Conservation (phyloP, 345 rosid genomes). For the Heritiera littoralis region DNA sequence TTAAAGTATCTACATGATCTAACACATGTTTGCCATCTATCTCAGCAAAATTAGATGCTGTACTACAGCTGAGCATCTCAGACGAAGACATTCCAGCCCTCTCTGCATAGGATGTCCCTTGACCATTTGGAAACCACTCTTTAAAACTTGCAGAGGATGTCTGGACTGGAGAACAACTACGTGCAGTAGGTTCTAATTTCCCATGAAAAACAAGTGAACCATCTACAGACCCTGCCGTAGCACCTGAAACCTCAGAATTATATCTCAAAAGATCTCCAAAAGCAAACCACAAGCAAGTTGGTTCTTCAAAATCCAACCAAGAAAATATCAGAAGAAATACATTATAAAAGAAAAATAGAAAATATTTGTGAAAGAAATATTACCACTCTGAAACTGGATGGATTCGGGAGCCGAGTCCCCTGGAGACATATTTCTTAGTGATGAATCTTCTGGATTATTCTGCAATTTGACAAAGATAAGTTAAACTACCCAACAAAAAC, state of each 20-base stretch:
- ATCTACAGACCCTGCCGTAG: slow-evolving; percentile 24
- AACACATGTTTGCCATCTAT: slow-evolving; percentile 33
- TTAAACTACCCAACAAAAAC: background rate
- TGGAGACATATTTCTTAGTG: slow-evolving; percentile 17
- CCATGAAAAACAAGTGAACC: slow-evolving; percentile 33
- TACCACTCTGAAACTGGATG: slow-evolving; percentile 47
- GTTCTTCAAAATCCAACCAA: slow-evolving; percentile 25
- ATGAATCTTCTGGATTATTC: slow-evolving; percentile 40
- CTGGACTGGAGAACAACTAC: slow-evolving; percentile 35
- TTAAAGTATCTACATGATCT: slow-evolving; percentile 32
- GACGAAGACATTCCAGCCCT: slow-evolving; percentile 37
- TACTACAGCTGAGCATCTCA: slow-evolving; percentile 48
- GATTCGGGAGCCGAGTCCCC: slow-evolving; percentile 31
- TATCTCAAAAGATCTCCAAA: slow-evolving; percentile 13
- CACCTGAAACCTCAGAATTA: slow-evolving; percentile 32
- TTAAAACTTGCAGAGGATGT: slow-evolving; percentile 47
- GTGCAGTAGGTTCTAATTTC: slow-evolving; percentile 30
- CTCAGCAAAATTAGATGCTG: slow-evolving; percentile 44
- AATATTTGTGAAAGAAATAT: slow-evolving; percentile 9
- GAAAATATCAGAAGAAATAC: slow-evolving; percentile 20
- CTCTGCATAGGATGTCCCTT: slow-evolving; percentile 33
- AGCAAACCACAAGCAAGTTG: background rate
- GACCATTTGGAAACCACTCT: slow-evolving; percentile 37
- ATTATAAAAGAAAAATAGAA: background rate
- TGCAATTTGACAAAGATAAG: slow-evolving; percentile 24